These are phyloP conservation scores for Cokeromyces recurvatus DNA, from an alignment of 371 early-diverging fungal species.

Conservation along the genomic window DNA sequence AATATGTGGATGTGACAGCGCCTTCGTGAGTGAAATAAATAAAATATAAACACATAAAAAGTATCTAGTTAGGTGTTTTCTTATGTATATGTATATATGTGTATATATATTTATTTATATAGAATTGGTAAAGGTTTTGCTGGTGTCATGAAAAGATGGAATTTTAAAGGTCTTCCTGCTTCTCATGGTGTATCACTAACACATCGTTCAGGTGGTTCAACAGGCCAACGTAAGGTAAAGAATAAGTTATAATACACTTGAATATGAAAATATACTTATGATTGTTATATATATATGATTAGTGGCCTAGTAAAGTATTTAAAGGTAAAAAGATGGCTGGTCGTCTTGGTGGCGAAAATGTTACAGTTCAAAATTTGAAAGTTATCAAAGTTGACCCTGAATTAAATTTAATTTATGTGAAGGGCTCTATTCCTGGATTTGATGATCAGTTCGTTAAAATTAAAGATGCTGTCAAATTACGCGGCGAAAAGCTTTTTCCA, in stretches of 20 bases:
- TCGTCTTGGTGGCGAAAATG: conserved; percentile 84
- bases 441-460: conserved; percentile 82
- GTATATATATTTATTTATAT: conserved; percentile 1
- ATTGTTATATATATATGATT: no score
- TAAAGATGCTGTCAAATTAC: conserved; percentile 82
- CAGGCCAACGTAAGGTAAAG: conserved; percentile 82
- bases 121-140: conserved; percentile 95
- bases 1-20: conserved; percentile 89
- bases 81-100: no score
- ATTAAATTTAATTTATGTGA: conserved; percentile 84
- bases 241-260: no score
- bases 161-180: conserved; percentile 89
- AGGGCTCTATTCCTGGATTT: conserved; percentile 89
- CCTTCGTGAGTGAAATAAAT: conserved; percentile 79
- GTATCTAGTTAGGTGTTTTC: no score
- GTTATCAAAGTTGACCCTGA: conserved; percentile 87
- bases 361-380: conserved; percentile 79
- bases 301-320: conserved; percentile 87
- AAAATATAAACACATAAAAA: no score
- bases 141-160: conserved; percentile 97
- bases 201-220: conserved; percentile 92
- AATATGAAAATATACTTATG: no score
- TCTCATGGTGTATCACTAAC: conserved; percentile 92
- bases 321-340: conserved; percentile 99
- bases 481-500: conserved; percentile 64